Conservation (phyloP, 2,329 filamentous ascomycete species). For the Rachicladosporium sp. region DNA sequence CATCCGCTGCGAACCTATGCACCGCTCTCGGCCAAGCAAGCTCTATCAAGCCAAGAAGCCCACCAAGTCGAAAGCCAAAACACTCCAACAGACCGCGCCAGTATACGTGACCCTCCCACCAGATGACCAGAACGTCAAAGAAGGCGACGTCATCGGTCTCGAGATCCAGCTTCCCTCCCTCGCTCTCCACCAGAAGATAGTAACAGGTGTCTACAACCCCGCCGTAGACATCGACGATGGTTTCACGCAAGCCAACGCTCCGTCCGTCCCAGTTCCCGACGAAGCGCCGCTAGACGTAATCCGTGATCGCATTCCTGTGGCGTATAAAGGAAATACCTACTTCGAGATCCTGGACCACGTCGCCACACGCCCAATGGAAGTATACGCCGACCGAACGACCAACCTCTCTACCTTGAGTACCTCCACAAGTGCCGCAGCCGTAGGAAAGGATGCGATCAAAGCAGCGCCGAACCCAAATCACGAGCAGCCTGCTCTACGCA, state of each 20-base stretch:
- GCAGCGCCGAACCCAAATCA: slow-evolving; percentile 62
- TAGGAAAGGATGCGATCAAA: slow-evolving; percentile 31
- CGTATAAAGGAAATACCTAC: slow-evolving; percentile 85
- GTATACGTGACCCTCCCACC: slow-evolving; percentile 17
- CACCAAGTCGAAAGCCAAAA: slow-evolving; percentile 24
- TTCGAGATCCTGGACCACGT: slow-evolving; percentile 91
- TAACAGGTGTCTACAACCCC: slow-evolving; percentile 77
- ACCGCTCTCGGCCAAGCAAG: slow-evolving; percentile 85
- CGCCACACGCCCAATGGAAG: slow-evolving; percentile 75
- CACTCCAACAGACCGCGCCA: slow-evolving; percentile 40
- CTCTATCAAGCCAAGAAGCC: slow-evolving; percentile 44
- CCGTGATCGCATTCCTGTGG: slow-evolving; percentile 86
- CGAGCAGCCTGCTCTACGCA: slow-evolving; percentile 61
- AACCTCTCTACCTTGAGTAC: slow-evolving; percentile 51
- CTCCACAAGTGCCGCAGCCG: slow-evolving; percentile 25
- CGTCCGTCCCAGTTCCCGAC: slow-evolving; percentile 26
- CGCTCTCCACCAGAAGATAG: slow-evolving; percentile 73
- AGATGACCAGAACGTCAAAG: slow-evolving; percentile 59
- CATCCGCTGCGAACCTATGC: slow-evolving; percentile 78
- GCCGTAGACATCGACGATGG: slow-evolving; percentile 57
- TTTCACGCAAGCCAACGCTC: slow-evolving; percentile 27
- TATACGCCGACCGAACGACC: slow-evolving; percentile 36
- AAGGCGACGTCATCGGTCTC: slow-evolving; percentile 88
- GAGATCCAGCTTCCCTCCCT: slow-evolving; percentile 86
- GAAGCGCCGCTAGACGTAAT: slow-evolving; percentile 61